A percentile compares a stretch with the other conserved stretches of the same genome.
Evolutionary conservation across 2,329 filamentous ascomycete genomes (phyloP).

Genomic region (Trichoderma asperellum): DNA sequence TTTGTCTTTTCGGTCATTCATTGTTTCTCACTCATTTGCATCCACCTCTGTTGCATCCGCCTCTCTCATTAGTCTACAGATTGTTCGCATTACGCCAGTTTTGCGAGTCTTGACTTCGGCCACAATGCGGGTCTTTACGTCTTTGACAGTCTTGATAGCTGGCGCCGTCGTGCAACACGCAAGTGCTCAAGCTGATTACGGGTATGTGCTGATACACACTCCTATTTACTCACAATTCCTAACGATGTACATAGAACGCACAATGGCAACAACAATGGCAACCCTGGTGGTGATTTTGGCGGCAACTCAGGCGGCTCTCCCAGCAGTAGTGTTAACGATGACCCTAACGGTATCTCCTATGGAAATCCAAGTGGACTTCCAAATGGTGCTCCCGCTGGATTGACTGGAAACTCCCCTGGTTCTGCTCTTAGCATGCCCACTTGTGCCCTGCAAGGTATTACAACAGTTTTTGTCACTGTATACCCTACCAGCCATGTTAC

Average conservation of each 20-base stretch:
- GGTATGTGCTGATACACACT: constrained; percentile 37
- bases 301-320: constrained; percentile 22
- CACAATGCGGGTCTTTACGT: constrained; percentile 47
- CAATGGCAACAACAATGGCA: constrained; percentile 27
- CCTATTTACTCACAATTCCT: neutral
- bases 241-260: constrained; percentile 28
- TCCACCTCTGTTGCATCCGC: constrained; percentile 21
- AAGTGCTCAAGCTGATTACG: constrained; percentile 40
- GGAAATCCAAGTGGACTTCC: constrained; percentile 16
- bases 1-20: constrained; percentile 30
- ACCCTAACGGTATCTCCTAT: neutral
- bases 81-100: constrained; percentile 21
- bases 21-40: constrained; percentile 13
- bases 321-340: constrained; percentile 16
- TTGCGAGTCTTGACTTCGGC: constrained; percentile 25
- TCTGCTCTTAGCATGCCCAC: constrained; percentile 36
- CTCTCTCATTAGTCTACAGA: neutral
- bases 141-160: constrained; percentile 44
- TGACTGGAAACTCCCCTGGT: constrained; percentile 30
- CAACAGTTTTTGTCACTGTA: constrained; percentile 55
- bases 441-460: constrained; percentile 47
- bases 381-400: constrained; percentile 3
- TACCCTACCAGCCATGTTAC: constrained; percentile 38
- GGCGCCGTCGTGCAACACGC: constrained; percentile 41
- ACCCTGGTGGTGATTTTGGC: constrained; percentile 20